A percentile compares a stretch with the other conserved stretches of the same genome.
Evolutionary conservation across 2,329 filamentous ascomycete species (phyloP).

Genomic region (Aquanectria penicillioides): DNA sequence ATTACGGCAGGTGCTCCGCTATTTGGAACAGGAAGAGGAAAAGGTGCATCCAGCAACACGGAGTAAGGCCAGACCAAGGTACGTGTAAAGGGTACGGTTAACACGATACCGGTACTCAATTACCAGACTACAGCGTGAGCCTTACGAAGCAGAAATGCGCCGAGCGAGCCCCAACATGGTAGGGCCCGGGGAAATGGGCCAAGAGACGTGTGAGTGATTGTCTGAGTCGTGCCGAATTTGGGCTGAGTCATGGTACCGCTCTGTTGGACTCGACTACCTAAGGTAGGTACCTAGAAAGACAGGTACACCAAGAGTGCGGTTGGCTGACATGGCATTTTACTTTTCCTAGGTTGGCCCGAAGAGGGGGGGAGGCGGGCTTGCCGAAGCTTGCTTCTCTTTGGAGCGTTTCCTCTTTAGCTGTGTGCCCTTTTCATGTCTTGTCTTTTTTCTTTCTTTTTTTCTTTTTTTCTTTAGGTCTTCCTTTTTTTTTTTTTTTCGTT

Average conservation of each 20-base stretch:
- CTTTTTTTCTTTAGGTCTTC: neutral
- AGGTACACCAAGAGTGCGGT: too few species aligned
- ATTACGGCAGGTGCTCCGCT: slow-evolving; percentile 11
- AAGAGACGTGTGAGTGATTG: neutral
- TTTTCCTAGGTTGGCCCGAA: too few species aligned
- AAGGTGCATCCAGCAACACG: too few species aligned
- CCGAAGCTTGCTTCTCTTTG: too few species aligned
- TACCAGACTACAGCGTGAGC: neutral
- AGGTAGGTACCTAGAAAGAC: too few species aligned
- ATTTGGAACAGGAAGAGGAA: too few species aligned
- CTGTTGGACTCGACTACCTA: neutral
- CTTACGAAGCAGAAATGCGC: slow-evolving; percentile 2
- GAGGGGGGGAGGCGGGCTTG: too few species aligned
- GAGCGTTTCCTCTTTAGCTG: too few species aligned
- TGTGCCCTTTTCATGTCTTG: too few species aligned
- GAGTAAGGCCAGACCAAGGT: too few species aligned
- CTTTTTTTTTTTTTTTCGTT: neutral
- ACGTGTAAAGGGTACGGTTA: slow-evolving; percentile 2
- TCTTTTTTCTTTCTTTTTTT: neutral
- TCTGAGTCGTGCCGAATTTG: slow-evolving; percentile 7
- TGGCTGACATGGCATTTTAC: neutral
- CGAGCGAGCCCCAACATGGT: slow-evolving; percentile 1
- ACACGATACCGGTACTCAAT: slow-evolving; percentile 11
- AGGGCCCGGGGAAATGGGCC: slow-evolving; percentile 12
- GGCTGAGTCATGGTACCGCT: too few species aligned